Conservation (phyloP, 345 rosid species). For the Noccaea caerulescens region DNA sequence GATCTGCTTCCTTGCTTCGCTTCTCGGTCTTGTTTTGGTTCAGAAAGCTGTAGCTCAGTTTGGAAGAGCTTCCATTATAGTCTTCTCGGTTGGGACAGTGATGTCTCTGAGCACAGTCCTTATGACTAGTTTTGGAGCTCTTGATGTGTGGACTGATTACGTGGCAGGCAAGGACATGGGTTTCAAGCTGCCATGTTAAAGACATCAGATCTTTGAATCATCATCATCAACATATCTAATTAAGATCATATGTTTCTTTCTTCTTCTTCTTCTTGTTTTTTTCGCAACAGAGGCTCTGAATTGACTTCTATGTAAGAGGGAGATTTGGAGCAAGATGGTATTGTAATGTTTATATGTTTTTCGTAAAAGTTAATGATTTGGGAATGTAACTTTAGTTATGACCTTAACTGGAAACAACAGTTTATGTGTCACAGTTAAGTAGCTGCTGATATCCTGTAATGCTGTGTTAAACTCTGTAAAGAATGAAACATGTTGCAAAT, state of each 20-base stretch:
- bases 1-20: conserved; percentile 70
- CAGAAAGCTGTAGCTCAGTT: conserved; percentile 57
- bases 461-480: background rate
- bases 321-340: conserved; percentile 23
- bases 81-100: conserved; percentile 75
- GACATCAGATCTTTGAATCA: background rate
- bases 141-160: conserved; percentile 69
- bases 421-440: conserved; percentile 16
- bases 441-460: conserved; percentile 26
- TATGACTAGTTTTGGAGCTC: conserved; percentile 71
- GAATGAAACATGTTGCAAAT: background rate
- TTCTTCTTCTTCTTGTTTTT: conserved; percentile 5
- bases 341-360: conserved; percentile 28
- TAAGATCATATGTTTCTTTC: background rate
- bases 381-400: conserved; percentile 35
- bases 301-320: conserved; percentile 27
- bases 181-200: conserved; percentile 69
- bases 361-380: conserved; percentile 22
- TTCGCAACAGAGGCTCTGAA: conserved; percentile 10
- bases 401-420: conserved; percentile 32
- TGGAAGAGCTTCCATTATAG: conserved; percentile 88
- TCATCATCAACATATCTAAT: background rate
- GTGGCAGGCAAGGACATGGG: conserved; percentile 73
- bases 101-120: conserved; percentile 76
- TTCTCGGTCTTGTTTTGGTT: conserved; percentile 68